A percentile compares a stretch with the other conserved stretches of the same genome.
These are phyloP conservation scores for Apiosordaria backusii DNA, from an alignment of 495 filamentous ascomycete species.

Conservation along the genomic window DNA sequence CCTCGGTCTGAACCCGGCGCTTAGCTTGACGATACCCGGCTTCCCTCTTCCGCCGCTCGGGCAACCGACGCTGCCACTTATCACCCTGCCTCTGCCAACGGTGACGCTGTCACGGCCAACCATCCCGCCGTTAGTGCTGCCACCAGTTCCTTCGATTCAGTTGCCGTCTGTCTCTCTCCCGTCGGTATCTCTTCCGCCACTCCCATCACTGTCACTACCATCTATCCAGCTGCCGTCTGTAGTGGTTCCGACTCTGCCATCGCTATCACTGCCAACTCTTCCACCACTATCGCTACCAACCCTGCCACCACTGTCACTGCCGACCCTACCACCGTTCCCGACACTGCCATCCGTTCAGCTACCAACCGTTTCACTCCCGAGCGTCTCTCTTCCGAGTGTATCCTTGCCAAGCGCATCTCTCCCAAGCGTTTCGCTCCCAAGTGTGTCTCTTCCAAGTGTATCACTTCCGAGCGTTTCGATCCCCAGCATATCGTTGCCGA, in stretches of 20 bases:
- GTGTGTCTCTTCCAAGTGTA: background rate
- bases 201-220: background rate
- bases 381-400: background rate
- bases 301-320: background rate
- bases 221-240: background rate
- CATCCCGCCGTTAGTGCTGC: too few relatives aligned
- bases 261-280: background rate
- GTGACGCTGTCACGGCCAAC: background rate
- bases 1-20: background rate
- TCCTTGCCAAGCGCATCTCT: background rate
- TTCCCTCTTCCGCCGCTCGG: background rate
- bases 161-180: background rate
- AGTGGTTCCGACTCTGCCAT: background rate
- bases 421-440: background rate
- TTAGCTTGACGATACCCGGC: background rate
- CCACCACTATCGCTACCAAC: background rate
- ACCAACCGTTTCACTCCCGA: background rate
- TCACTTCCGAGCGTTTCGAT: background rate
- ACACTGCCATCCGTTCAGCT: constrained; percentile 1
- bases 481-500: background rate
- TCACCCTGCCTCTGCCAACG: background rate
- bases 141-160: background rate
- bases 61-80: too few relatives aligned
- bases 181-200: background rate
- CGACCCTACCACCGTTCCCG: background rate